Evolutionary conservation across 2,329 filamentous ascomycete species (phyloP).

Genomic region (Beauveria rudraprayagi): DNA sequence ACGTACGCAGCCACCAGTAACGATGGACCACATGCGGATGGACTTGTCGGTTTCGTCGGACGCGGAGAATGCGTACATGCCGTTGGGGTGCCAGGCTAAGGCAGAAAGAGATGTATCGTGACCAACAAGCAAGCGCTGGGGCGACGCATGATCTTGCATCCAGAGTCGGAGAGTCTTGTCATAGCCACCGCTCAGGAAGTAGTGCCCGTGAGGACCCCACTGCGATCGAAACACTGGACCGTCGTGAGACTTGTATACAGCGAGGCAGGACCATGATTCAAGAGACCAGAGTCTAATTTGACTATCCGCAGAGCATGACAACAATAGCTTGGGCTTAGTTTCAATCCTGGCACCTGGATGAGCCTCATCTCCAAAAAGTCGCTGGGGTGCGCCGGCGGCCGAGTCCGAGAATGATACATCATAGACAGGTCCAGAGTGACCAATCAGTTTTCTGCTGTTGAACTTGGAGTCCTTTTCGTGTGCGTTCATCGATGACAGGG

Average conservation of each 20-base stretch:
- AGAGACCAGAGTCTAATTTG: constrained; percentile 89
- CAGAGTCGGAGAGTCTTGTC: constrained; percentile 88
- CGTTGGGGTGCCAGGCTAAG: constrained; percentile 91
- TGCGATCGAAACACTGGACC: constrained; percentile 80
- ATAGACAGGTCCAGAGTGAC: constrained; percentile 85
- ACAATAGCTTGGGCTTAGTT: constrained; percentile 62
- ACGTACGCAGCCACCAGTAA: constrained; percentile 76
- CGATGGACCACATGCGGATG: constrained; percentile 95
- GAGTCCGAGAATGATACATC: constrained; percentile 76
- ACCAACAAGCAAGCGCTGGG: constrained; percentile 79
- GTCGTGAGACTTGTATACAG: constrained; percentile 88
- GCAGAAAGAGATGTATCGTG: constrained; percentile 91
- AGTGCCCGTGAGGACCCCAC: constrained; percentile 92
- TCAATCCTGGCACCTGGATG: constrained; percentile 35
- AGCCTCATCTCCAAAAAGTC: constrained; percentile 44
- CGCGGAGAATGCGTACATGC: constrained; percentile 85
- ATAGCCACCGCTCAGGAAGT: constrained; percentile 81
- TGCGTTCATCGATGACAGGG: constrained; percentile 59
- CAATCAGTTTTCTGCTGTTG: constrained; percentile 66
- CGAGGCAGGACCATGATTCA: constrained; percentile 84
- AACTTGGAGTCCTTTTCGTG: constrained; percentile 51
- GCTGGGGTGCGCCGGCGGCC: constrained; percentile 46
- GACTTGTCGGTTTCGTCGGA: constrained; percentile 80
- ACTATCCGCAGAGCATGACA: constrained; percentile 82
- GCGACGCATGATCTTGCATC: constrained; percentile 86